Conservation (phyloP, 164 flowering plant species). For the Vitis cinerea region DNA sequence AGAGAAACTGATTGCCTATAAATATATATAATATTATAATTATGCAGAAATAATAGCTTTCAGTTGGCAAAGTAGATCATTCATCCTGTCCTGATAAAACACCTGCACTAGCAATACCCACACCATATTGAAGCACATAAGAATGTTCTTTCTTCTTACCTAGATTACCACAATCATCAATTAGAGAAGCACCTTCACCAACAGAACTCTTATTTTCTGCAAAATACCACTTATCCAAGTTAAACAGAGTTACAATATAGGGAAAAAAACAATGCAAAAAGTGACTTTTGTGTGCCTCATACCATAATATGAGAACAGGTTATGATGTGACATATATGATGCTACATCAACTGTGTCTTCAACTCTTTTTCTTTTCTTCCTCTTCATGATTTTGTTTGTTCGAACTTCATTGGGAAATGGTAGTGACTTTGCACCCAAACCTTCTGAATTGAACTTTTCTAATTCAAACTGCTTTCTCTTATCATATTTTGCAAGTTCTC, state of each 20-base stretch:
- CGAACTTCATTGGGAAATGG: constrained; percentile 38
- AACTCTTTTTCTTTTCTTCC: constrained; percentile 65
- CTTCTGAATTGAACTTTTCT: constrained; percentile 34
- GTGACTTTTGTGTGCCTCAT: constrained; percentile 2
- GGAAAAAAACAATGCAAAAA: constrained; percentile 1
- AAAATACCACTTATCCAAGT: constrained; percentile 14
- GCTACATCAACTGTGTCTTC: constrained; percentile 61
- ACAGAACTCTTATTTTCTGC: constrained; percentile 63
- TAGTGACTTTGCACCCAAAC: constrained; percentile 44
- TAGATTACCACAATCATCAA: constrained; percentile 43
- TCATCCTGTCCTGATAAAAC: no score
- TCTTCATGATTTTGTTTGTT: constrained; percentile 45
- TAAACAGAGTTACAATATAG: neutral
- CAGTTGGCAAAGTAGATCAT: no score
- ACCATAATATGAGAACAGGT: constrained; percentile 80
- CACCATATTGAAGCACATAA: neutral
- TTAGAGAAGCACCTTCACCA: constrained; percentile 38
- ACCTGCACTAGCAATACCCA: no score
- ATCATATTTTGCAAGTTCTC: constrained; percentile 46
- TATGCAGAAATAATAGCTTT: no score
- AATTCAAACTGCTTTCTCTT: constrained; percentile 32
- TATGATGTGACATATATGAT: constrained; percentile 64
- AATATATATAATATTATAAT: no score
- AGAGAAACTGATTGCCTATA: no score
- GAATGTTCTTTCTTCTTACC: constrained; percentile 35